These are phyloP conservation scores for Acer campestre DNA, from an alignment of 345 rosid genomes.

Conservation along the genomic window DNA sequence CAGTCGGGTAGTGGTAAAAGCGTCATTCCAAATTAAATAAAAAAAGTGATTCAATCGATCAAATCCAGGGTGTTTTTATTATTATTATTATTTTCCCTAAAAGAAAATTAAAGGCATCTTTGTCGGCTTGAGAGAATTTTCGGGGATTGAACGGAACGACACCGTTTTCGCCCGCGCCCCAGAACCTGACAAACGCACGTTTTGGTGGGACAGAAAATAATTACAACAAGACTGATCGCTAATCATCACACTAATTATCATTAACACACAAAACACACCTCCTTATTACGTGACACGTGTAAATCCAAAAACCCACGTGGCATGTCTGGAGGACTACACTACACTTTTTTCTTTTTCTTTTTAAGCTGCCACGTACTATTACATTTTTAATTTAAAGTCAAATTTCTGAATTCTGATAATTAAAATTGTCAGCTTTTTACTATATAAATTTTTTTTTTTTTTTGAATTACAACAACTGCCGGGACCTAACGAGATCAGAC, in stretches of 20 bases:
- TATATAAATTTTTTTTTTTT: too few species aligned
- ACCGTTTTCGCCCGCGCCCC: not conserved
- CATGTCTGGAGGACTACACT: not conserved
- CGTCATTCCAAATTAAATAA: not conserved
- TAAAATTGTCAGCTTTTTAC: not conserved
- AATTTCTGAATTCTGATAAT: too few species aligned
- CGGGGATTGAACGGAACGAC: conserved; percentile 29
- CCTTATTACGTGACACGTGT: conserved; percentile 20
- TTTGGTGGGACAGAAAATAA: not conserved
- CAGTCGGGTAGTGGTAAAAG: not conserved
- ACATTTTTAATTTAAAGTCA: not conserved
- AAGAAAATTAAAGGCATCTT: conserved; percentile 29
- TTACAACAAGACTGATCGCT: not conserved
- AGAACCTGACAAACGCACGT: conserved; percentile 9
- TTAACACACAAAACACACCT: conserved; percentile 16
- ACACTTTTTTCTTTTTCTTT: not conserved
- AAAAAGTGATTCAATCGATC: not conserved
- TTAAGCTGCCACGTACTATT: conserved; percentile 20
- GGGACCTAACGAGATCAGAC: too few species aligned
- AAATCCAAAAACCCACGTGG: not conserved
- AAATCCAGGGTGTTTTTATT: not conserved
- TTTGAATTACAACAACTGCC: too few species aligned
- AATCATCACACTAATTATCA: conserved; percentile 7
- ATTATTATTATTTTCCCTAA: too few species aligned
- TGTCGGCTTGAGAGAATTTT: conserved; percentile 38